Percentiles rank a stretch among this genome's conserved stretches.
Evolutionary conservation across 2,329 filamentous ascomycete species (phyloP).

Genomic region (Phialocephala subalpina): DNA sequence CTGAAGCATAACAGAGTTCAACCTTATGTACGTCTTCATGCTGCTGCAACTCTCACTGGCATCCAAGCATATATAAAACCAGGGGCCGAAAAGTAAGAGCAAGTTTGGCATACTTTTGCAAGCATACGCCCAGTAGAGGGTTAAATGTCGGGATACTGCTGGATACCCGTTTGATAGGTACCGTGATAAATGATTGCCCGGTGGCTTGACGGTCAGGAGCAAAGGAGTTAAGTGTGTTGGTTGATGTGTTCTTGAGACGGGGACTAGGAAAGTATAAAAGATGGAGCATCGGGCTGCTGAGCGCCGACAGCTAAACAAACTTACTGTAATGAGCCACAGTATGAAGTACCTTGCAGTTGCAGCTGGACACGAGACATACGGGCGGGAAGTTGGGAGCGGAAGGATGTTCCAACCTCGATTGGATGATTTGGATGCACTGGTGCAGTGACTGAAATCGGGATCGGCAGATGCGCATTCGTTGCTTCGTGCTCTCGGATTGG

Average conservation of each 20-base stretch:
- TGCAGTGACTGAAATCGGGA: neutral
- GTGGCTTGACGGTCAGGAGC: constrained; percentile 7
- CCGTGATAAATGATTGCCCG: neutral
- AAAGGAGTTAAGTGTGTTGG: neutral
- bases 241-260: constrained; percentile 8
- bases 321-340: neutral
- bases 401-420: neutral
- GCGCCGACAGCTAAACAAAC: neutral
- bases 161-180: neutral
- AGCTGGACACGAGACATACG: neutral
- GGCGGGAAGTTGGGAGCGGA: neutral
- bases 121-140: neutral
- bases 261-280: neutral
- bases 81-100: neutral
- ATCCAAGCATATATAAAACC: neutral
- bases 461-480: neutral
- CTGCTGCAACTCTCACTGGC: neutral
- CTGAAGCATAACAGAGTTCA: neutral
- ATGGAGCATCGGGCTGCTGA: neutral
- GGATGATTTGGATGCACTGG: neutral
- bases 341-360: neutral
- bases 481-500: neutral
- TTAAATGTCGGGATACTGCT: neutral
- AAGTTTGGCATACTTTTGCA: neutral
- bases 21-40: neutral